Conservation (phyloP, 495 filamentous ascomycete genomes). For the Penicillium riverlandense region DNA sequence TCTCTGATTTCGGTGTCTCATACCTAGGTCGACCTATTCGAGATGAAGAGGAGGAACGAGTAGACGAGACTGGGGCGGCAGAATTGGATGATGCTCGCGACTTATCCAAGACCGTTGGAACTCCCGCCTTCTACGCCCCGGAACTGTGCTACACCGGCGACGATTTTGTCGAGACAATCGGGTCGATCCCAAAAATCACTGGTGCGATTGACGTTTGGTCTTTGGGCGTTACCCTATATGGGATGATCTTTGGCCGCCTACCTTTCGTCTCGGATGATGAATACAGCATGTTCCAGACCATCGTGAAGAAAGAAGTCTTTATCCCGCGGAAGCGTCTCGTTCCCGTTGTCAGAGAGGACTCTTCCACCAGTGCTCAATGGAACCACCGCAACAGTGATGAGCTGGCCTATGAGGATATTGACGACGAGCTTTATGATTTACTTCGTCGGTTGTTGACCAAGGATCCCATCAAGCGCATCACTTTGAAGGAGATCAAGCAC, state of each 20-base stretch:
- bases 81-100: conserved; percentile 89
- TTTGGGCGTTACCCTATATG: conserved; percentile 90
- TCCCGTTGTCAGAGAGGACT: conserved; percentile 56
- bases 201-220: conserved; percentile 94
- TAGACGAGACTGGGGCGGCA: conserved; percentile 74
- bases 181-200: conserved; percentile 48
- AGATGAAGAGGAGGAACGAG: conserved; percentile 68
- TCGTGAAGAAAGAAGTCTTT: conserved; percentile 83
- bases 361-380: conserved; percentile 29
- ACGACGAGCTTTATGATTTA: conserved; percentile 73
- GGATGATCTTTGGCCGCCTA: conserved; percentile 85
- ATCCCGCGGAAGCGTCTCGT: conserved; percentile 75
- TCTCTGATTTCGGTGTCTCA: conserved; percentile 98
- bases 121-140: conserved; percentile 94
- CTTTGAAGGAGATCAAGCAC: conserved; percentile 85
- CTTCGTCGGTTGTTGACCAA: conserved; percentile 77
- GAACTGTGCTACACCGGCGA: conserved; percentile 81
- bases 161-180: conserved; percentile 40
- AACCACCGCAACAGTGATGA: conserved; percentile 55
- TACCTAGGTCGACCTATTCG: conserved; percentile 83
- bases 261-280: conserved; percentile 90
- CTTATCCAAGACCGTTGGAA: conserved; percentile 94
- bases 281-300: conserved; percentile 81
- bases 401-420: conserved; percentile 78
- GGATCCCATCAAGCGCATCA: conserved; percentile 81